Conservation (phyloP, 106 monocot species). For the Triglochin maritima region DNA sequence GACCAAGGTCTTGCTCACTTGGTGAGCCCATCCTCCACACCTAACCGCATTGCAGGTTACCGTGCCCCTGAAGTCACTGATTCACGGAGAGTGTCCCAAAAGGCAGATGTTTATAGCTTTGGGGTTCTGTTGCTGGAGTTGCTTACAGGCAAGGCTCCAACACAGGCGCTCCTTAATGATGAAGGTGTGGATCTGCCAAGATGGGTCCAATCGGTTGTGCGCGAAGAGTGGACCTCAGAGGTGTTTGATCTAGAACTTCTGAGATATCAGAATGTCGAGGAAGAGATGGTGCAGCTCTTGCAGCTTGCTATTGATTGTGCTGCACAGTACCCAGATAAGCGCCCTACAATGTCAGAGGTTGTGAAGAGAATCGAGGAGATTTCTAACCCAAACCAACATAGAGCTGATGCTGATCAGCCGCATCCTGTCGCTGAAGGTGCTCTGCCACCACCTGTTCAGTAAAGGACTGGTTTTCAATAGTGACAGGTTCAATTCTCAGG, state of each 20-base stretch:
- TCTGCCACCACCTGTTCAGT: background rate
- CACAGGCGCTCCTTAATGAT: constrained; percentile 41
- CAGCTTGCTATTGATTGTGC: constrained; percentile 69
- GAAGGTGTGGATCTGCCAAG: constrained; percentile 71
- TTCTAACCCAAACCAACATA: background rate
- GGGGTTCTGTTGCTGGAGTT: constrained; percentile 85
- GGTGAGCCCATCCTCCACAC: constrained; percentile 19
- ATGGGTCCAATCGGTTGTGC: constrained; percentile 71
- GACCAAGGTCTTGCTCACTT: constrained; percentile 69
- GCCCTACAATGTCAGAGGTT: constrained; percentile 60
- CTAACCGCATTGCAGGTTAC: constrained; percentile 51
- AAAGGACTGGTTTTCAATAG: background rate
- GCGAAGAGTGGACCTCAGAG: constrained; percentile 70
- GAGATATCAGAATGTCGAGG: constrained; percentile 41
- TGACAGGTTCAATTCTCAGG: background rate
- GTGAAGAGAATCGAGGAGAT: constrained; percentile 49
- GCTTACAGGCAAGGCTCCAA: constrained; percentile 75
- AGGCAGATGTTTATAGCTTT: constrained; percentile 87
- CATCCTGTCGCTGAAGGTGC: background rate
- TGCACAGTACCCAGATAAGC: constrained; percentile 39
- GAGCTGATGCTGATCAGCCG: background rate
- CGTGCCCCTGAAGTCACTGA: constrained; percentile 75
- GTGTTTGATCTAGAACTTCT: constrained; percentile 69
- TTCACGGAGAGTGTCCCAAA: constrained; percentile 41
- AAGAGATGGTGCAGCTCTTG: constrained; percentile 71